These are phyloP conservation scores for Dendrostoma leiphaemia DNA, from an alignment of 2,329 filamentous ascomycete species.

Conservation along the genomic window DNA sequence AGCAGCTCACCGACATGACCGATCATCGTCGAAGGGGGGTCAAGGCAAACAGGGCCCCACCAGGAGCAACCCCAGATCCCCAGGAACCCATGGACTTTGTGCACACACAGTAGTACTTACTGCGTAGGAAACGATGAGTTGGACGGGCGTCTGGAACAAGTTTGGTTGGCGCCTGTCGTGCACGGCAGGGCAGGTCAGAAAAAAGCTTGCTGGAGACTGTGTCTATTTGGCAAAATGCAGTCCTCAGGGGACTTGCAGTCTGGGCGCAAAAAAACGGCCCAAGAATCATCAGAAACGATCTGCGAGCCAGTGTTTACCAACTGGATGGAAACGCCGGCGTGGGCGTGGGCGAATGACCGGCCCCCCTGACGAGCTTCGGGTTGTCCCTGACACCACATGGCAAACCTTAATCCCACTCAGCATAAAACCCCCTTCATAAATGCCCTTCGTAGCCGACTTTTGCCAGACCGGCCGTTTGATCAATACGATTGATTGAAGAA, in stretches of 20 bases:
- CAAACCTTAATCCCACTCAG: neutral
- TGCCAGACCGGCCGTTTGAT: too few relatives aligned
- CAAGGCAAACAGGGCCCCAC: neutral
- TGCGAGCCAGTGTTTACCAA: neutral
- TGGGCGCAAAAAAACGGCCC: neutral
- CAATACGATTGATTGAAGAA: too few relatives aligned
- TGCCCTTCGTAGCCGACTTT: neutral
- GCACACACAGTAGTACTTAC: neutral
- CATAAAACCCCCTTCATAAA: neutral
- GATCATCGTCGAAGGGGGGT: neutral
- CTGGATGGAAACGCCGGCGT: neutral
- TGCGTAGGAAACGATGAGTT: too few relatives aligned
- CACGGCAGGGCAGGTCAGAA: neutral
- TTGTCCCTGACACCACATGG: neutral
- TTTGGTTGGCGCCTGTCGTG: too few relatives aligned
- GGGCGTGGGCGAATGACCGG: neutral
- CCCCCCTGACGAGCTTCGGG: neutral
- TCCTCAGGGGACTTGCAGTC: conserved; percentile 1
- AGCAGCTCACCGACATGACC: conserved; percentile 16
- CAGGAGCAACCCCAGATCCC: neutral
- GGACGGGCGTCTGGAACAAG: too few relatives aligned
- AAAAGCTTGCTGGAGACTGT: neutral
- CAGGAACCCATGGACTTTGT: neutral
- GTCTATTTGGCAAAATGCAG: neutral
- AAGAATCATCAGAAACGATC: neutral